Evolutionary conservation across 1,139 yeast species (phyloP).

Genomic region (Candida sp.): DNA sequence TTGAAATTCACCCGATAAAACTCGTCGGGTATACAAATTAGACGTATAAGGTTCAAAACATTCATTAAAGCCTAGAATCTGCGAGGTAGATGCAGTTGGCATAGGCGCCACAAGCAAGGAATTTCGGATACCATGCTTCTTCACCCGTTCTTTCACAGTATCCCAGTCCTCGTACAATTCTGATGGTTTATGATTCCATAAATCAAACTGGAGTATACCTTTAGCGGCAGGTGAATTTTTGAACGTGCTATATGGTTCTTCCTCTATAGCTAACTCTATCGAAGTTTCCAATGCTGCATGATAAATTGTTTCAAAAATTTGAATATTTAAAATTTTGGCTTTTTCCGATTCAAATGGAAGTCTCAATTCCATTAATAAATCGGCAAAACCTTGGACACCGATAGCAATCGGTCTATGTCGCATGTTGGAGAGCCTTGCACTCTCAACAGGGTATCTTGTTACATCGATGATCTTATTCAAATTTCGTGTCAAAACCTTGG

Average conservation of each 20-base stretch:
- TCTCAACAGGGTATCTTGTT: constrained; percentile 73
- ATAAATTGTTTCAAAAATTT: constrained; percentile 85
- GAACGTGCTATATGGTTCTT: constrained; percentile 68
- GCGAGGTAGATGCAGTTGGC: constrained; percentile 96
- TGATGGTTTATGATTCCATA: constrained; percentile 77
- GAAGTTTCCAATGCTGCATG: constrained; percentile 86
- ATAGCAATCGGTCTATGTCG: constrained; percentile 83
- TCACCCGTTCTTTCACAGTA: constrained; percentile 54
- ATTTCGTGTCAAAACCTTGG: constrained; percentile 73
- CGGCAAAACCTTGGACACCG: constrained; percentile 92
- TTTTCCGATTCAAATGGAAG: constrained; percentile 76
- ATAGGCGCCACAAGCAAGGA: constrained; percentile 86
- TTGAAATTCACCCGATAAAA: constrained; percentile 86
- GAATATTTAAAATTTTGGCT: constrained; percentile 69
- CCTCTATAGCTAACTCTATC: constrained; percentile 61
- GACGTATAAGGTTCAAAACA: constrained; percentile 93
- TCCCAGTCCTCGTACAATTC: constrained; percentile 74
- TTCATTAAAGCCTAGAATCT: constrained; percentile 84
- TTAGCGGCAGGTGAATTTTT: constrained; percentile 81
- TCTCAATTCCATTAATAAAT: constrained; percentile 72
- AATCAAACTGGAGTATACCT: constrained; percentile 74
- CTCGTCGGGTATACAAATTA: constrained; percentile 83
- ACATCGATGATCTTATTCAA: constrained; percentile 76
- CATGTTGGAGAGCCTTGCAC: constrained; percentile 67
- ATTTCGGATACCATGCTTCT: constrained; percentile 69